phyloP scores from a whole-genome alignment of 805 yeast species.

The Blastobotrys chiropterorum region DNA sequence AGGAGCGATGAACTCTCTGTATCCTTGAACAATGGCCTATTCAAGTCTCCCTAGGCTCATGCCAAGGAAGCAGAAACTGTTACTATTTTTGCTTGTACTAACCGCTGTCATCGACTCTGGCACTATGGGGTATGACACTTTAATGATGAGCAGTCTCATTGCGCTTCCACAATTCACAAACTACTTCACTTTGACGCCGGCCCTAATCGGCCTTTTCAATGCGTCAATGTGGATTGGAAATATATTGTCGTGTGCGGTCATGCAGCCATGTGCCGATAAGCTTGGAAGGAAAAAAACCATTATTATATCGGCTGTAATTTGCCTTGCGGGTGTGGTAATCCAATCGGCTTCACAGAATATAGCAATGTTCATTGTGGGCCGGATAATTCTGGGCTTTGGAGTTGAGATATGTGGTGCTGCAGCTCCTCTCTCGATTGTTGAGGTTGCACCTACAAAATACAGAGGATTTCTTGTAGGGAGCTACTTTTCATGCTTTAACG shows the following conservation, averaged over 20 bases:
- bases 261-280: neutral
- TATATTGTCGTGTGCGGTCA: slow-evolving; percentile 1
- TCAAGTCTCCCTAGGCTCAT: neutral
- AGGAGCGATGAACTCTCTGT: neutral
- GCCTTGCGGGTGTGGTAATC: slow-evolving; percentile 54
- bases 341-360: slow-evolving; percentile 35
- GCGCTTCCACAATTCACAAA: slow-evolving; percentile 4
- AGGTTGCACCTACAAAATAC: slow-evolving; percentile 59
- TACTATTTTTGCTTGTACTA: neutral
- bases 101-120: neutral
- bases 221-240: slow-evolving; percentile 6
- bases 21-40: neutral
- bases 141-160: slow-evolving; percentile 5
- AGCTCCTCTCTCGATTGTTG: slow-evolving; percentile 77
- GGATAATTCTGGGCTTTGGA: slow-evolving; percentile 67
- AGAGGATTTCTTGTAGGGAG: slow-evolving; percentile 40
- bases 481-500: slow-evolving; percentile 49
- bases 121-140: slow-evolving; percentile 5
- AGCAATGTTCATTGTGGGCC: slow-evolving; percentile 66
- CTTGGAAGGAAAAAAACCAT: slow-evolving; percentile 59
- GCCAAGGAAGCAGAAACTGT: neutral
- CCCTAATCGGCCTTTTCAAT: slow-evolving; percentile 2
- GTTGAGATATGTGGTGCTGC: slow-evolving; percentile 72
- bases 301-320: slow-evolving; percentile 45
- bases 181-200: slow-evolving; percentile 2